phyloP scores from a whole-genome alignment of 805 yeast species.

The Candida silvicultrix region DNA sequence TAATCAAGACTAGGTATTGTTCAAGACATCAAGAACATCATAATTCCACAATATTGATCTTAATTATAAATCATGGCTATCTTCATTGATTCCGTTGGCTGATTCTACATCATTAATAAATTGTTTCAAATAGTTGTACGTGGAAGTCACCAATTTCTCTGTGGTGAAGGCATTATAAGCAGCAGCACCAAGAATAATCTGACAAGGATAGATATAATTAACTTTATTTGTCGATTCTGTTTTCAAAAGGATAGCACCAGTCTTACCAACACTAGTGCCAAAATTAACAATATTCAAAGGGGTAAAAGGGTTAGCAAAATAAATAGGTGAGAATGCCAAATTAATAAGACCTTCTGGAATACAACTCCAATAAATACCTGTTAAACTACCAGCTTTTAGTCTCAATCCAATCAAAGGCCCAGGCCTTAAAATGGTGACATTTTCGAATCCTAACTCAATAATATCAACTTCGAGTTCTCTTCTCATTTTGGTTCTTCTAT shows the following conservation, averaged over 20 bases:
- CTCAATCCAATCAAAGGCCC: slow-evolving; percentile 42
- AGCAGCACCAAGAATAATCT: not conserved
- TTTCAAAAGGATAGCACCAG: not conserved
- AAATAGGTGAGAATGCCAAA: not conserved
- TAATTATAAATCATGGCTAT: too few relatives aligned
- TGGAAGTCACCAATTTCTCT: not conserved
- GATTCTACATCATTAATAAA: not conserved
- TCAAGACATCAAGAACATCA: too few relatives aligned
- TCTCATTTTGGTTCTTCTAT: slow-evolving; percentile 49
- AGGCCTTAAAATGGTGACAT: slow-evolving; percentile 69
- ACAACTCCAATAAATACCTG: not conserved
- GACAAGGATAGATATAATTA: not conserved
- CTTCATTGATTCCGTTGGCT: not conserved
- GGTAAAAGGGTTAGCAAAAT: not conserved
- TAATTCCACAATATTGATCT: not conserved
- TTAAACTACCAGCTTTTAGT: not conserved
- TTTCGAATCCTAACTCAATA: slow-evolving; percentile 49
- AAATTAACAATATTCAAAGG: not conserved
- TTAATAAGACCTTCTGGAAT: not conserved
- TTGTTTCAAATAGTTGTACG: too few relatives aligned
- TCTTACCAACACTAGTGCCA: not conserved
- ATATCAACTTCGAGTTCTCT: slow-evolving; percentile 69
- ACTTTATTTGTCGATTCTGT: not conserved
- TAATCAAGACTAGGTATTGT: too few relatives aligned
- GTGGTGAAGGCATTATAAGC: not conserved